These are phyloP conservation scores for Blastobotrys americana DNA, from an alignment of 805 yeast genomes.

Conservation along the genomic window DNA sequence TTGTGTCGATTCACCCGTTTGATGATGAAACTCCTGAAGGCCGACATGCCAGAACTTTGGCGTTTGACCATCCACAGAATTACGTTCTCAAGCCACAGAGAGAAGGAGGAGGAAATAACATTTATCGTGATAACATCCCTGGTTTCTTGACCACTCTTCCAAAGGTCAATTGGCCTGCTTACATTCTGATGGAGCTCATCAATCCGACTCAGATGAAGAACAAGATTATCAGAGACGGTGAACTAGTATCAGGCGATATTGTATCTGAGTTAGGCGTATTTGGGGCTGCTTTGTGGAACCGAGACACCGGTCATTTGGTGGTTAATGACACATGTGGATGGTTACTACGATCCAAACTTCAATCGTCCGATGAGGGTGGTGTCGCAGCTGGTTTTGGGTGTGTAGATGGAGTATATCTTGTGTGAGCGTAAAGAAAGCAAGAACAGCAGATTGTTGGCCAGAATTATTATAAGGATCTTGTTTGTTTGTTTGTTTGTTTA, in stretches of 20 bases:
- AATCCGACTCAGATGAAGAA: conserved; percentile 66
- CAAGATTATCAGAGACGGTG: conserved; percentile 60
- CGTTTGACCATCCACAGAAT: conserved; percentile 56
- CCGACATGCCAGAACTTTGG: conserved; percentile 52
- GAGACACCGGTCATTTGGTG: conserved; percentile 46
- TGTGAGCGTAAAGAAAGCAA: conserved; percentile 19
- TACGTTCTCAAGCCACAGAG: conserved; percentile 94
- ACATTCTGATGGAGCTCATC: conserved; percentile 89
- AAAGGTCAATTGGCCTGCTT: conserved; percentile 77
- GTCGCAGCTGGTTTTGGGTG: conserved; percentile 99
- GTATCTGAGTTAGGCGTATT: conserved; percentile 89
- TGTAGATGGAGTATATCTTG: conserved; percentile 71
- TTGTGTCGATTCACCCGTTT: conserved; percentile 81
- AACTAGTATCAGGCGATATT: conserved; percentile 60
- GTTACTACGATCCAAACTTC: conserved; percentile 81
- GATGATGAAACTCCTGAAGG: conserved; percentile 61
- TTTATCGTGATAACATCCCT: conserved; percentile 83
- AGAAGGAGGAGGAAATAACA: conserved; percentile 98
- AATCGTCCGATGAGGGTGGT: conserved; percentile 91
- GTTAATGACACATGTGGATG: conserved; percentile 72
- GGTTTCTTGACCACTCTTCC: conserved; percentile 52
- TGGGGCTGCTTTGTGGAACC: conserved; percentile 75
- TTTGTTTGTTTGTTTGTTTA: neutral
- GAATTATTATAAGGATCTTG: too few species aligned
- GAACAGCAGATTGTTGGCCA: neutral